Percentiles rank a stretch among this genome's conserved stretches.
phyloP scores from a whole-genome alignment of 208 protist species.

The Crithidia brevicula region DNA sequence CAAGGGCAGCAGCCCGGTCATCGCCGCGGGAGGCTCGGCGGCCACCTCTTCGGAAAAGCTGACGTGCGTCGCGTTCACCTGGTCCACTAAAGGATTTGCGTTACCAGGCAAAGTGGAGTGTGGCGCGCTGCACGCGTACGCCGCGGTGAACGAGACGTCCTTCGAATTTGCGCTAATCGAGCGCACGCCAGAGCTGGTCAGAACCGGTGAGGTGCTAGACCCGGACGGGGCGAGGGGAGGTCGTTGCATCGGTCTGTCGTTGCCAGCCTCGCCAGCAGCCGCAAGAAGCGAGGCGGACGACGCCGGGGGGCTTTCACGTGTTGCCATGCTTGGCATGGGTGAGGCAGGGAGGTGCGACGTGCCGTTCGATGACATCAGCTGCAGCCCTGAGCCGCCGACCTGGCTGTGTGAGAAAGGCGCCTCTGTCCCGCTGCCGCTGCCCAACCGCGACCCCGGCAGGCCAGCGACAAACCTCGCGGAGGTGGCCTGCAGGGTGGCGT shows the following conservation, averaged over 20 bases:
- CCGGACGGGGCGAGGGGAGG: neutral
- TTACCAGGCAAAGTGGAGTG: neutral
- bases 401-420: too few relatives aligned
- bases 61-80: neutral
- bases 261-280: neutral
- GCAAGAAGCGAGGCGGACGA: neutral
- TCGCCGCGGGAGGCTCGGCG: neutral
- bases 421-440: neutral
- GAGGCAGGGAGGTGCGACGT: neutral
- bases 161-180: conserved; percentile 3
- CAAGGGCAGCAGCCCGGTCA: neutral
- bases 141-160: conserved; percentile 4
- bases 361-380: neutral
- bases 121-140: conserved; percentile 1
- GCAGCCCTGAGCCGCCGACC: neutral
- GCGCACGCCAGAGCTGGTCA: too few relatives aligned
- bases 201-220: too few relatives aligned
- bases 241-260: neutral
- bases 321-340: neutral
- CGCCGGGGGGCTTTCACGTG: neutral
- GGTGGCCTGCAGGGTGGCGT: conserved; percentile 25
- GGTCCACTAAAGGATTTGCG: neutral
- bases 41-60: neutral
- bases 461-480: conserved; percentile 7
- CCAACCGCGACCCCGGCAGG: neutral